Base-by-base conservation (phyloP, 495 filamentous ascomycete genomes). In the Friedmanniomyces simplex region DNA sequence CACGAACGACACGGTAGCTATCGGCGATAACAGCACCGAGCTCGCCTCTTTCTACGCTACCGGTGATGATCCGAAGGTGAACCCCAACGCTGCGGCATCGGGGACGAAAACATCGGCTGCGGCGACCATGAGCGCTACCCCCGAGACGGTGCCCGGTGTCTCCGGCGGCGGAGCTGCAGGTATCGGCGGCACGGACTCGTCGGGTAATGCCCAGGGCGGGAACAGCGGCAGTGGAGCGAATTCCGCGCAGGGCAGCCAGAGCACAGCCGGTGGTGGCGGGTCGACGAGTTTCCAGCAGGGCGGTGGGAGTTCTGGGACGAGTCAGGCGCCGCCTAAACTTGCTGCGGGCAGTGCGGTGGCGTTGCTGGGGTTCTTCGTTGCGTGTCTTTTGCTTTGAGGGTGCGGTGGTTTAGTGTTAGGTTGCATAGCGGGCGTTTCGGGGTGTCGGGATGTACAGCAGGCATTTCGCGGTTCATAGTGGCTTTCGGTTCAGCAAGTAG, bases 21-120 rank as follows among this genome's bases (percentile, higher is more conserved):
- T 89, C 66, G 83, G 84, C 63, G 72, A 88, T 72, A 82, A 89
- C 66, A 65, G 75, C 45, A 94, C 88, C 52, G 71, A 88, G n/a
- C 80, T 98, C 20, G 84, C 80, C 59, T 89, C 86, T 47, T 76
- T 97, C 53, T 76, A 82, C 32, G 91, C 80, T 7, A 87, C 86
- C 0, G 93, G 93, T 47, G 68, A 73, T 43, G 52, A 73, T 41
- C 65, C 64, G 20, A 55, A 57, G 3, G 39, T 63, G 10, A 59
- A 66, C 47, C 63, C 69, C 10, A 55, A 65, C 36, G 63, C 63
- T 51, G 22, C 56, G 7, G 28, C 54, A n/a, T 53, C 26, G 7
- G 22, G 20, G 5, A 48, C 49, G 24, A 42, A 30, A 13, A 39
- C 28, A 4, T 21, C 50, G 10, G 14, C 51, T 3, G 22, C 49